These are phyloP conservation scores for Penicillium flavigenum DNA, from an alignment of 495 filamentous ascomycete species.

Conservation along the genomic window DNA sequence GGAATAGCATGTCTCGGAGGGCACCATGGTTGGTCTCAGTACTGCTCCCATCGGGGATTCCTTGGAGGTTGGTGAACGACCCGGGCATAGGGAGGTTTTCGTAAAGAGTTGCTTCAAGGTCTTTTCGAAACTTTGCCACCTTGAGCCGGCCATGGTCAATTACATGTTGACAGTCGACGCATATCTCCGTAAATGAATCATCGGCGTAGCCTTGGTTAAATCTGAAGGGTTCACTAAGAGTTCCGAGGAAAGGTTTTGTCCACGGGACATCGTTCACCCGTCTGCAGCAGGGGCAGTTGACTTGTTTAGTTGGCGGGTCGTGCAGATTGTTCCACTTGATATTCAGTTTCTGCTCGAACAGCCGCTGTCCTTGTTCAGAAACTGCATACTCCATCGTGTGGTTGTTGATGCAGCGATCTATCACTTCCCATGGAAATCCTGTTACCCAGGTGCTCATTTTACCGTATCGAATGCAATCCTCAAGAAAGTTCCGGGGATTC, in stretches of 20 bases:
- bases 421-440: slow-evolving; percentile 66
- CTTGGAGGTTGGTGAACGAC: slow-evolving; percentile 49
- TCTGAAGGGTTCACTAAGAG: slow-evolving; percentile 18
- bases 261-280: slow-evolving; percentile 19
- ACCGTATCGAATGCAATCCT: slow-evolving; percentile 68
- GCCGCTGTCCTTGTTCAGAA: slow-evolving; percentile 38
- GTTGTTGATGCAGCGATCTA: slow-evolving; percentile 63
- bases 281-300: slow-evolving; percentile 60
- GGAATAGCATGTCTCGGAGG: slow-evolving; percentile 47
- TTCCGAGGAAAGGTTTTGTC: slow-evolving; percentile 24
- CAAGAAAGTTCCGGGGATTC: slow-evolving; percentile 72
- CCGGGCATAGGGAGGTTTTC: slow-evolving; percentile 58
- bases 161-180: slow-evolving; percentile 44
- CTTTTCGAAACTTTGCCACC: slow-evolving; percentile 58
- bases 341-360: slow-evolving; percentile 54
- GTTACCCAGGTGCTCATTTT: slow-evolving; percentile 59
- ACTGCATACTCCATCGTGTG: slow-evolving; percentile 60
- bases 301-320: slow-evolving; percentile 45
- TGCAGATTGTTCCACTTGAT: slow-evolving; percentile 59
- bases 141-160: slow-evolving; percentile 50
- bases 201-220: slow-evolving; percentile 60
- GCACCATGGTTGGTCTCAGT: not conserved
- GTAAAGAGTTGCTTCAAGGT: slow-evolving; percentile 45
- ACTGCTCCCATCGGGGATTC: slow-evolving; percentile 26
- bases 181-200: slow-evolving; percentile 44